Conservation (phyloP, 768 basidiomycete species). For the Termitomyces sp. region DNA sequence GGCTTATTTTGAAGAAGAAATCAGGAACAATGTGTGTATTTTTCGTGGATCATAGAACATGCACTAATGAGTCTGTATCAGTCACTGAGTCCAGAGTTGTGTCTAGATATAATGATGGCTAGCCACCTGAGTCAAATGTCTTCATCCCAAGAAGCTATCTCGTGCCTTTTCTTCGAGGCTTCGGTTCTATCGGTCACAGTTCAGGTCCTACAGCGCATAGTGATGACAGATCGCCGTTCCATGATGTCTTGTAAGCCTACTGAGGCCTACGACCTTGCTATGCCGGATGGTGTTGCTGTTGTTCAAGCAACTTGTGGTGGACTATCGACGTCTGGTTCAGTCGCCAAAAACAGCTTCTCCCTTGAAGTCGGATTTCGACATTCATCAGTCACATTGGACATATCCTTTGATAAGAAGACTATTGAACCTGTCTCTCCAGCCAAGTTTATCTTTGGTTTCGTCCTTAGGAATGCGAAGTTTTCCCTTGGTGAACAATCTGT, state of each 20-base stretch:
- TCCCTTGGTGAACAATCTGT: conserved; percentile 7
- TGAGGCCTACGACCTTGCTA: conserved; percentile 15
- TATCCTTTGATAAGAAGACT: conserved; percentile 27
- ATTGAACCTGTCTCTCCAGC: conserved; percentile 16
- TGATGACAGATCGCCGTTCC: conserved; percentile 26
- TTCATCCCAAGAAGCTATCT: conserved; percentile 10
- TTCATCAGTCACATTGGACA: conserved; percentile 19
- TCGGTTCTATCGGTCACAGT: conserved; percentile 32
- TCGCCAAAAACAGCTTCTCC: conserved; percentile 11
- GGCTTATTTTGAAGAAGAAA: conserved; percentile 40
- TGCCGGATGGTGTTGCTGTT: conserved; percentile 25
- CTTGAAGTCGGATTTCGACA: conserved; percentile 17
- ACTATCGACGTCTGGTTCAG: conserved; percentile 17
- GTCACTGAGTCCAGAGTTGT: conserved; percentile 29
- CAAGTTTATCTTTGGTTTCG: conserved; percentile 21
- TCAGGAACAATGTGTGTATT: conserved; percentile 37
- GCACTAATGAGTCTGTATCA: conserved; percentile 10
- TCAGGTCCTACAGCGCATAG: conserved; percentile 43
- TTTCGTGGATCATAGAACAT: background rate
- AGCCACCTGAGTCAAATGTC: conserved; percentile 28
- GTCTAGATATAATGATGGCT: conserved; percentile 37
- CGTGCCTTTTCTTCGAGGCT: conserved; percentile 34
- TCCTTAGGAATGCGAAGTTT: conserved; percentile 8
- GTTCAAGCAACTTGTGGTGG: conserved; percentile 17
- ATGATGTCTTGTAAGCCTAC: conserved; percentile 17